These are phyloP conservation scores for Miamiensis avidus DNA, from an alignment of 169 alveolate genomes.

Conservation along the genomic window DNA sequence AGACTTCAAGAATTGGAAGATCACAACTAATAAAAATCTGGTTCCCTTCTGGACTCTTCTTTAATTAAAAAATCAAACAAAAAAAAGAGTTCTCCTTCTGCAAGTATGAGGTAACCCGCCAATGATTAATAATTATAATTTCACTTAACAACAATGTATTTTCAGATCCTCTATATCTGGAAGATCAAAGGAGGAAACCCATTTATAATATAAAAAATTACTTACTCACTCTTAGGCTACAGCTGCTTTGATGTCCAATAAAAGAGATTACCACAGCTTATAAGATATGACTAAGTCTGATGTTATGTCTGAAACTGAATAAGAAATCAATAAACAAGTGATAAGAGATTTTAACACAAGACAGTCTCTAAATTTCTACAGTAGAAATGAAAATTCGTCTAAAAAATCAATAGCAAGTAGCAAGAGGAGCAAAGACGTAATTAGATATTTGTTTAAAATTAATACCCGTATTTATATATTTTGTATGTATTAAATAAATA, in stretches of 20 bases:
- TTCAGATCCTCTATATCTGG: not conserved
- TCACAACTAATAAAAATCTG: no score
- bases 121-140: no score
- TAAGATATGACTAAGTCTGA: not conserved
- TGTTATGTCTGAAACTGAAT: not conserved
- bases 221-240: not conserved
- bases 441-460: no score
- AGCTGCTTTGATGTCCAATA: not conserved
- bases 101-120: no score
- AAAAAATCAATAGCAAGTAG: not conserved
- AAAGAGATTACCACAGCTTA: not conserved
- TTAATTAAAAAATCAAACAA: no score
- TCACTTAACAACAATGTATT: no score
- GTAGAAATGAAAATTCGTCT: not conserved
- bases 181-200: not conserved
- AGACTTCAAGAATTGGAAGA: no score
- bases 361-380: not conserved
- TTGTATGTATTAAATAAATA: no score
- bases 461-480: no score
- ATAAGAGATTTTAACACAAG: not conserved
- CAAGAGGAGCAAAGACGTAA: not conserved
- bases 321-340: not conserved
- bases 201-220: no score
- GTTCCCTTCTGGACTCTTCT: no score
- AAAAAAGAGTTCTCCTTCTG: no score